A percentile compares a stretch with the other conserved stretches of the same genome.
phyloP scores from a whole-genome alignment of 306 rosid genomes.

The Trifolium subterraneum region DNA sequence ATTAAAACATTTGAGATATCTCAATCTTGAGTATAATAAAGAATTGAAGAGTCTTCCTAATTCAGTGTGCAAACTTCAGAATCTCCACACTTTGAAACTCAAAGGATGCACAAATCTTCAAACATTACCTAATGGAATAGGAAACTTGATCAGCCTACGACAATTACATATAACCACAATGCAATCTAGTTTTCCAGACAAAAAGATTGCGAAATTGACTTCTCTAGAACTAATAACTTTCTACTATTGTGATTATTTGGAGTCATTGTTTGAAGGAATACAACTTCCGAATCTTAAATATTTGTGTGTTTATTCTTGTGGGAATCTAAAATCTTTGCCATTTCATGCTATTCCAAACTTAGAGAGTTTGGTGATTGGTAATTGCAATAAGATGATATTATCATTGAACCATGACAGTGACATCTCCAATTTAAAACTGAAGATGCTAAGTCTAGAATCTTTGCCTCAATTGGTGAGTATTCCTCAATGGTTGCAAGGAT shows the following conservation, averaged over 20 bases:
- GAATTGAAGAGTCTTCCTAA: neutral
- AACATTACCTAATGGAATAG: slow-evolving; percentile 12
- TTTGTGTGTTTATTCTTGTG: neutral
- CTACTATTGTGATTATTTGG: neutral
- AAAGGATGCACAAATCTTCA: neutral
- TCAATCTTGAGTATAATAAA: neutral
- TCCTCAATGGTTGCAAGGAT: slow-evolving; percentile 25
- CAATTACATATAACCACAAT: neutral
- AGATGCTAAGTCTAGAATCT: neutral
- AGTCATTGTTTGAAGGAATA: slow-evolving; percentile 1
- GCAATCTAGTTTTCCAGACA: neutral
- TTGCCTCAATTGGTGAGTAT: neutral
- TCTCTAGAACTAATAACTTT: neutral
- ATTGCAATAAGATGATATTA: neutral
- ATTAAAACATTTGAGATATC: slow-evolving; percentile 20
- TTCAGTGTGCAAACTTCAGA: slow-evolving; percentile 10
- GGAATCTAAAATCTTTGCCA: neutral
- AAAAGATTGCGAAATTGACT: slow-evolving; percentile 20
- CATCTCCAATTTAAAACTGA: neutral
- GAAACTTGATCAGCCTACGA: slow-evolving; percentile 11
- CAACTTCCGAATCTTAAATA: neutral
- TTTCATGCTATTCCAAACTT: slow-evolving; percentile 5
- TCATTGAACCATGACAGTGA: neutral
- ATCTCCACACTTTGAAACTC: neutral
- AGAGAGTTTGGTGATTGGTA: neutral